These are phyloP conservation scores for Davidsoniella australis DNA, from an alignment of 2,329 filamentous ascomycete genomes.

Conservation along the genomic window DNA sequence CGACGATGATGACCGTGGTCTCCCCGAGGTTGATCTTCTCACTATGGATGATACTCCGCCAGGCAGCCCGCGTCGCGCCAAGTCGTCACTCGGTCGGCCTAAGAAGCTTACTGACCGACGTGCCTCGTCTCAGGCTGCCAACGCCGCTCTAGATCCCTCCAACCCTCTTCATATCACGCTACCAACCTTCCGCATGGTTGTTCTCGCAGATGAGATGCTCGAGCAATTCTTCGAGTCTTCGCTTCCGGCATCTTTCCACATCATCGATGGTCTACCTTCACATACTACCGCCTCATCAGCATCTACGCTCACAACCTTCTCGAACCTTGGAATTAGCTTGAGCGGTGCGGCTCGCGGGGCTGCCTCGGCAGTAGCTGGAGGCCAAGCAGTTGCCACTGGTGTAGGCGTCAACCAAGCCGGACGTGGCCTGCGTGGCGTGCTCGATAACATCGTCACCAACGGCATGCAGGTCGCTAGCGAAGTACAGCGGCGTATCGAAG, in stretches of 20 bases:
- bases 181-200: conserved; percentile 96
- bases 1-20: conserved; percentile 34
- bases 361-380: conserved; percentile 12
- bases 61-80: conserved; percentile 17
- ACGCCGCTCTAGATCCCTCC: conserved; percentile 77
- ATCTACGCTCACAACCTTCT: conserved; percentile 71
- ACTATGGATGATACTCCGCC: conserved; percentile 29
- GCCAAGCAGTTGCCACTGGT: conserved; percentile 16
- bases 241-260: conserved; percentile 82
- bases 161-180: conserved; percentile 91
- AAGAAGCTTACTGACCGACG: conserved; percentile 30
- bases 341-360: conserved; percentile 3
- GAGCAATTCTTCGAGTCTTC: conserved; percentile 96
- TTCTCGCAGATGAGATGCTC: conserved; percentile 84
- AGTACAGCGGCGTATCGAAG: conserved; percentile 82
- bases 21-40: conserved; percentile 37
- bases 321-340: conserved; percentile 44
- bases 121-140: conserved; percentile 60
- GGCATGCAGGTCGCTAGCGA: conserved; percentile 92
- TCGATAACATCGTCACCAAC: conserved; percentile 95
- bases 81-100: conserved; percentile 16
- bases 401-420: conserved; percentile 29
- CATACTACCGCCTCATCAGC: conserved; percentile 19
- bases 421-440: conserved; percentile 72
- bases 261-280: conserved; percentile 45